These are phyloP conservation scores for Aureobasidium sp. DNA, from an alignment of 2,329 filamentous ascomycete genomes.

Conservation along the genomic window DNA sequence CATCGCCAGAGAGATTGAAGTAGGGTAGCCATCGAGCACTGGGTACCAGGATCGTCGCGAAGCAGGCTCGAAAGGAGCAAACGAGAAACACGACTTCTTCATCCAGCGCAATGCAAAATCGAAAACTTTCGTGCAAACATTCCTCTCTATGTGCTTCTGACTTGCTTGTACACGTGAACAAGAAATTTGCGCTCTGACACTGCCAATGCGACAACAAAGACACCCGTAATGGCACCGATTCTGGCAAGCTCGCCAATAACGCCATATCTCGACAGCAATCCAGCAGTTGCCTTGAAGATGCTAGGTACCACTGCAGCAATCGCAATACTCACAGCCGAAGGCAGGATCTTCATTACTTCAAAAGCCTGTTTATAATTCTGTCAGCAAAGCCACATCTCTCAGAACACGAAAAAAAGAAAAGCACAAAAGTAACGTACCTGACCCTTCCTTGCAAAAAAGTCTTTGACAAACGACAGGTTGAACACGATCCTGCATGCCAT, in stretches of 20 bases:
- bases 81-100: background rate
- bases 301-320: slow-evolving; percentile 31
- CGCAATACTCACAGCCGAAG: slow-evolving; percentile 31
- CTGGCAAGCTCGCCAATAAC: slow-evolving; percentile 36
- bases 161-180: slow-evolving; percentile 7
- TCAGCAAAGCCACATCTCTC: background rate
- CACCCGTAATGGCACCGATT: slow-evolving; percentile 31
- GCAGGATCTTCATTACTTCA: slow-evolving; percentile 24
- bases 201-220: slow-evolving; percentile 31
- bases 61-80: background rate
- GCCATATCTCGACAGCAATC: slow-evolving; percentile 29
- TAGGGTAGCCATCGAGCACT: background rate
- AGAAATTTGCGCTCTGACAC: slow-evolving; percentile 13
- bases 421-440: slow-evolving; percentile 18
- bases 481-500: slow-evolving; percentile 80
- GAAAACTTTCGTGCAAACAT: background rate
- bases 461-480: slow-evolving; percentile 65
- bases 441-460: slow-evolving; percentile 51
- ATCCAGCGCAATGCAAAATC: background rate
- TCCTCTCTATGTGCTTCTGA: background rate
- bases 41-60: background rate
- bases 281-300: slow-evolving; percentile 29
- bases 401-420: background rate
- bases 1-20: background rate
- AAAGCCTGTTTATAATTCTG: slow-evolving; percentile 20